Evolutionary conservation across 2,329 filamentous ascomycete genomes (phyloP), one percentile per base, ranked within the genome.

Genomic region (Epicoccum sorghinum): DNA sequence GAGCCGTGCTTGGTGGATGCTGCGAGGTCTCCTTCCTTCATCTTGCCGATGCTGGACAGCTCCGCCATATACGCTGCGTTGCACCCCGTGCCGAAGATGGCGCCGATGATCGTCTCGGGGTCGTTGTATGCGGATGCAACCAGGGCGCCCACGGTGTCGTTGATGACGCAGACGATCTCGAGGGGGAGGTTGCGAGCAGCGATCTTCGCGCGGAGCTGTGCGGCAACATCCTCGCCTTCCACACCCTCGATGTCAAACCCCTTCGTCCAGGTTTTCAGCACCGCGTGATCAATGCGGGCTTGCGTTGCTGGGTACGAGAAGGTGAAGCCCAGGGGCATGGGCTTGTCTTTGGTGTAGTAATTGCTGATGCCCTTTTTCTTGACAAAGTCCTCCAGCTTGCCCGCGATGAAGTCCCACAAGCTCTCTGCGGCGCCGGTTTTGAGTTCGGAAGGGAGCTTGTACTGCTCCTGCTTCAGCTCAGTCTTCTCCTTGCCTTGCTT

Each of bases 301-400:
- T 97, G 93, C 0, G 90, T 95, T 13, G 92, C 93, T 2, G 93
- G 93, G 75, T 96, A 97, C 4, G 91, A 96, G 79, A 98, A 98
- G 40, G 93, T 97, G 80, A 97, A 97, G 69, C 93, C 93, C 6
- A 97, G 84, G 7, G 91, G 90, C 50, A 93, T 80, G 66, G 84
- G 85, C 23, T 84, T 83, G 23, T 90, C 70, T 60, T 86, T 82
- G 42, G 79, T 73, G 50, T 84, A 76, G 58, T 89, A 83, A 67
- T 84, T 80, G 48, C 79, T 79, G 53, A 87, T 86, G 72, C 96
- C 90, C 75, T 96, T 91, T 59, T 88, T 88, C 71, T 96, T 87
- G 53, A 97, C 85, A 75, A 97, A 97, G 71, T 96, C 91, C 76
- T 93, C 85, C 53, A 97, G 81, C 74, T 92, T 96, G 77, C 96